Base-by-base conservation (phyloP, 2,329 filamentous ascomycete genomes). In the Penicillium sp. region DNA sequence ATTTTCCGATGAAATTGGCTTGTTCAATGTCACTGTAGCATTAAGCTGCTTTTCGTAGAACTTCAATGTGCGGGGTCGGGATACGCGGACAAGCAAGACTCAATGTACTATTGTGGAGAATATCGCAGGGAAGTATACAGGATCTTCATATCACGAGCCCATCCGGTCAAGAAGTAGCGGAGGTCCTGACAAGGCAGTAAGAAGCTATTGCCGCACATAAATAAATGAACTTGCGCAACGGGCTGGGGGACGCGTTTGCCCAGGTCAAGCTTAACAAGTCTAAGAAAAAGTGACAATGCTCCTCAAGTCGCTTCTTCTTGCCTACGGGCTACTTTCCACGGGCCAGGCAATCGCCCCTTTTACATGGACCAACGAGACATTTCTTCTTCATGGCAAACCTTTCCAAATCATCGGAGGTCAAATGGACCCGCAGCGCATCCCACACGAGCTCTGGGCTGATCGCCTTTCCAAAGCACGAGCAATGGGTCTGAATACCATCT, bases 401-500 rank as follows among this genome's bases (percentile, higher is more conserved):
- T 60, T 55, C 38, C 61, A 57, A 45, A 60, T 66, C 4, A 57
- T 63, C 7, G 62, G 63, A 2, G 59, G 62, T 2, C 60, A 66
- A 37, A 64, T 64, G 63, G 63, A 64, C 25, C 63, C 63, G 6
- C 82, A 83, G 61, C 76, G 81, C 12, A 78, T 83, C 39, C 82
- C 81, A 0, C 72, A 71, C 4, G 65, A 74, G 31, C 82, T 82
- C 66, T 83, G 81, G 81, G 67, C 72, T 15, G 76, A 83, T 47
- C 75, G 82, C 10, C 67, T 83, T 0, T 58, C 67, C 22, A 81
- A 78, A 52, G 81, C 79, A 10, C 69, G 75, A 10, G 76, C 79
- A 1, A 82, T 83, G 79, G 80, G 81, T 0, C 59, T 83, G 0
- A 83, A 83, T 60, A 83, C 81, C 0, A 79, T 83, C 48, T 82